Base-by-base conservation (phyloP, 257 asterid genomes). In the Solanum medicagineum region DNA sequence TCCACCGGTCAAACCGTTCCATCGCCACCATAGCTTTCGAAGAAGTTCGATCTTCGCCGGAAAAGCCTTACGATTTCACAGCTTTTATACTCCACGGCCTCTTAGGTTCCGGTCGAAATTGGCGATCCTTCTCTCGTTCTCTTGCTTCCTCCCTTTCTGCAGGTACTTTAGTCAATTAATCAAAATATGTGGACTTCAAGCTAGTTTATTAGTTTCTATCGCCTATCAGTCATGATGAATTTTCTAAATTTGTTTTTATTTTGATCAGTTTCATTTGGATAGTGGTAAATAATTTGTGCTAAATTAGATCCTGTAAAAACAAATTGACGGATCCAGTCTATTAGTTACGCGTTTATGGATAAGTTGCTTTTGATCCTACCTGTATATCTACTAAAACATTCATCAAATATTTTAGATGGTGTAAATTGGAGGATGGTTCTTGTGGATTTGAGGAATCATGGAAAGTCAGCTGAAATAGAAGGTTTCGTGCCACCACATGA, bases 371-470 rank as follows among this genome's bases (percentile, higher is more conserved):
- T 36, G 42, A 0, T 36, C 42, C 6, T 36, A 36, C 42, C 42
- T 36, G 42, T 36, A 36, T 36, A 36, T 36, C 42, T 36, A 36
- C 6, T 36, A 36, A 36, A 36, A 36, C 42, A 36, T 36, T 36
- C 42, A 36, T 36, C 6, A 36, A 36, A 36, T 36, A 47, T 73
- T 66, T 84, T 10, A 75, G 51, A 44, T 87, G 24, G 45, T 83
- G 92, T 83, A 93, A 96, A 91, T 14, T 94, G 98, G 99, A 92
- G 96, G 89, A 90, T 93, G 93, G 90, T 93, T 86, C 91, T 90
- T 81, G 93, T 93, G 86, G 99, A 97, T 88, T 91, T 97, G 91
- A 91, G 98, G 90, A 97, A 95, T 89, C 99, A 97, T 73, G 99
- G 98, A 55, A 92, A 87, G 69, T 94, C 99, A 8, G 97, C 95